Percentiles rank a stretch among this genome's conserved stretches.
These are phyloP conservation scores for Mycena galericulata DNA, from an alignment of 768 basidiomycete genomes.

Conservation along the genomic window DNA sequence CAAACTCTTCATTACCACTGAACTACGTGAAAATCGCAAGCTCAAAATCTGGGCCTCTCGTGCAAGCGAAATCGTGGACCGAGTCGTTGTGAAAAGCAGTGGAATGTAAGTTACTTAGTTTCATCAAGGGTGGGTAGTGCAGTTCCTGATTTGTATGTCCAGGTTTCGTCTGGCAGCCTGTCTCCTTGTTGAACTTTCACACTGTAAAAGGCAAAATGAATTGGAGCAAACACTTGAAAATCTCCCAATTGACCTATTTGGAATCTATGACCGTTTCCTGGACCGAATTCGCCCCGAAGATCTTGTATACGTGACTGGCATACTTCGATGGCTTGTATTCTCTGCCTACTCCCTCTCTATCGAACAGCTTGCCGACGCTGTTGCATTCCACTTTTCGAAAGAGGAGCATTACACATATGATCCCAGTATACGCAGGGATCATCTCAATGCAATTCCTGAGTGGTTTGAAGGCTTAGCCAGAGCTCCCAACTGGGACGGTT, in stretches of 20 bases:
- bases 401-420: too few species aligned
- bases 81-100: not conserved
- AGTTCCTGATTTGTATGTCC: not conserved
- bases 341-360: too few species aligned
- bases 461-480: too few species aligned
- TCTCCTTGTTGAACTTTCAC: not conserved
- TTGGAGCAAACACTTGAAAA: not conserved
- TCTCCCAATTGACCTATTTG: not conserved
- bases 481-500: too few species aligned
- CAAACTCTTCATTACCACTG: not conserved
- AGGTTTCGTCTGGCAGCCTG: not conserved
- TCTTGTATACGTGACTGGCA: not conserved
- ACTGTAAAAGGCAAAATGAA: not conserved
- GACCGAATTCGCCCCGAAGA: not conserved
- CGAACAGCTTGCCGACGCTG: too few species aligned
- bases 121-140: not conserved
- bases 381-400: too few species aligned
- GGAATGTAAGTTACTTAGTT: not conserved
- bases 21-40: not conserved
- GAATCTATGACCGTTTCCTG: not conserved
- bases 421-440: too few species aligned
- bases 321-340: not conserved
- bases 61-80: not conserved
- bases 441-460: too few species aligned
- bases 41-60: slow-evolving; percentile 6